phyloP scores from a whole-genome alignment of 2,329 filamentous ascomycete genomes.

The Fusarium sulawesiense region DNA sequence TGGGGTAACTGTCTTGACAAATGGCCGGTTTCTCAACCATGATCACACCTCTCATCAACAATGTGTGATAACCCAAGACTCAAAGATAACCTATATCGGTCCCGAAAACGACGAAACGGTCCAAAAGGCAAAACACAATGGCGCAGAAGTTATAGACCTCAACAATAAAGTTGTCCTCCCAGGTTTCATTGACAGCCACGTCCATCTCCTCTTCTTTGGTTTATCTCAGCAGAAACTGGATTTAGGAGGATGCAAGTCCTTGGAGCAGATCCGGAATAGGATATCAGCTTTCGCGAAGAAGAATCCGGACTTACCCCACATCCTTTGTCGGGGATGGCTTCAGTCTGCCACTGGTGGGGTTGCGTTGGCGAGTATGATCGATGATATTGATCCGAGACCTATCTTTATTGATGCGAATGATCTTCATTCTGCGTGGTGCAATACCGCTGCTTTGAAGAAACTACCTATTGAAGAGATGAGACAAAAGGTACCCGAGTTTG shows the following conservation, averaged over 20 bases:
- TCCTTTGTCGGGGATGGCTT: slow-evolving; percentile 63
- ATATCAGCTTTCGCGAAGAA: slow-evolving; percentile 55
- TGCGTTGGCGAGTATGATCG: slow-evolving; percentile 55
- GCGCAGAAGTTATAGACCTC: slow-evolving; percentile 45
- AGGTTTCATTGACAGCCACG: slow-evolving; percentile 64
- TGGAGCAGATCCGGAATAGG: slow-evolving; percentile 57
- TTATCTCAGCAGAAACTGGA: slow-evolving; percentile 60
- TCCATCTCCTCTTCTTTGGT: slow-evolving; percentile 62
- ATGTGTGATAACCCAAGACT: slow-evolving; percentile 15
- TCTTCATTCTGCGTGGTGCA: slow-evolving; percentile 64
- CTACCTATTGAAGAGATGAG: slow-evolving; percentile 55
- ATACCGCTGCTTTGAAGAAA: slow-evolving; percentile 59
- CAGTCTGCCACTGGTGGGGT: slow-evolving; percentile 52
- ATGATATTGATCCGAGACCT: slow-evolving; percentile 61
- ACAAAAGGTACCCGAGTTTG: slow-evolving; percentile 57
- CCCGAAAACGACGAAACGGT: neutral
- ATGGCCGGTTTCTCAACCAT: neutral
- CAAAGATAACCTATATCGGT: slow-evolving; percentile 24
- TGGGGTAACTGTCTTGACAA: neutral
- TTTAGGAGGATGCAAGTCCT: slow-evolving; percentile 55
- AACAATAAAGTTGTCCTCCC: slow-evolving; percentile 55
- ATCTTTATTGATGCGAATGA: slow-evolving; percentile 65
- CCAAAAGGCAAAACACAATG: neutral
- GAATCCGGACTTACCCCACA: slow-evolving; percentile 56
- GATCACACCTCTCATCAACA: neutral